Evolutionary conservation across 208 protist genomes (phyloP).

Genomic region (Trypanosoma brucei): DNA sequence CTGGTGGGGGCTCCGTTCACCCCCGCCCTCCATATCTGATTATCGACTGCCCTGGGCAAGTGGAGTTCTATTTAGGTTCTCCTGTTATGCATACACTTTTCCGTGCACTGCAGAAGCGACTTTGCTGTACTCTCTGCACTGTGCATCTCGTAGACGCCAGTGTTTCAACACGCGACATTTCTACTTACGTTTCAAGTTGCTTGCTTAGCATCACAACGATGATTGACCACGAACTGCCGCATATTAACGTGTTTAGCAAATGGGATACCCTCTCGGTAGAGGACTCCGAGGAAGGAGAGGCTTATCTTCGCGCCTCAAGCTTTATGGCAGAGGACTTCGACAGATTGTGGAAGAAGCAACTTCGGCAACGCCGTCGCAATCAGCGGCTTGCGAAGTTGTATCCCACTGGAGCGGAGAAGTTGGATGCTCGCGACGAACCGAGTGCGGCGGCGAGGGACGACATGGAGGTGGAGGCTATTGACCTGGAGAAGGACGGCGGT

Average conservation of each 20-base stretch:
- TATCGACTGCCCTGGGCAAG: conserved; percentile 98
- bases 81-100: conserved; percentile 85
- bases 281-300: conserved; percentile 79
- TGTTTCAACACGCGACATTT: conserved; percentile 91
- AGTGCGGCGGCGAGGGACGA: conserved; percentile 17
- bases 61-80: conserved; percentile 98
- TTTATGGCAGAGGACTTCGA: conserved; percentile 82
- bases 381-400: conserved; percentile 41
- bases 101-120: conserved; percentile 46
- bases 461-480: conserved; percentile 37
- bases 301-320: conserved; percentile 44
- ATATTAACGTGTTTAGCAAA: conserved; percentile 97
- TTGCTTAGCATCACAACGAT: conserved; percentile 94
- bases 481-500: conserved; percentile 63
- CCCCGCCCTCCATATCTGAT: conserved; percentile 85
- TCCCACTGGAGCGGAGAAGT: conserved; percentile 17
- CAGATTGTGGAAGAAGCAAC: conserved; percentile 65
- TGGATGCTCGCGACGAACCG: conserved; percentile 27
- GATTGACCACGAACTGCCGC: conserved; percentile 94
- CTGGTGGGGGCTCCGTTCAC: conserved; percentile 7
- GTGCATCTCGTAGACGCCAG: conserved; percentile 95
- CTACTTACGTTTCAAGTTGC: conserved; percentile 94
- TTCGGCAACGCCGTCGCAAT: conserved; percentile 39
- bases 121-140: conserved; percentile 74
- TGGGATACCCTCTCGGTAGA: conserved; percentile 86